These are phyloP conservation scores for Torulaspora indica DNA, from an alignment of 805 yeast genomes.

Conservation along the genomic window DNA sequence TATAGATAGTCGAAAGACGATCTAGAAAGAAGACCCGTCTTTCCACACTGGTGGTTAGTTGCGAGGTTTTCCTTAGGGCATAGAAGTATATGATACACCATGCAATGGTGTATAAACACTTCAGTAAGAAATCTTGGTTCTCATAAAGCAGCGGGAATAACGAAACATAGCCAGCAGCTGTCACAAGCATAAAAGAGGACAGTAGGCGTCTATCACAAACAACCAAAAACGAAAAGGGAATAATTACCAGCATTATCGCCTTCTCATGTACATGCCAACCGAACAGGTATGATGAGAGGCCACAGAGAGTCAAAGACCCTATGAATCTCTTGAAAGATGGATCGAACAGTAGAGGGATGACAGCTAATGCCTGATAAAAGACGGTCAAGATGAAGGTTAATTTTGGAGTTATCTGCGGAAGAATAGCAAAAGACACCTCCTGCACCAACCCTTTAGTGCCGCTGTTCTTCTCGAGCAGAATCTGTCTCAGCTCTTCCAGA, in stretches of 20 bases:
- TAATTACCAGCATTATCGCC: conserved; percentile 82
- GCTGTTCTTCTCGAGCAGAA: conserved; percentile 36
- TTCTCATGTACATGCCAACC: conserved; percentile 99
- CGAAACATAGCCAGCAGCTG: conserved; percentile 79
- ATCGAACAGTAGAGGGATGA: conserved; percentile 62
- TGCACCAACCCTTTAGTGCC: conserved; percentile 88
- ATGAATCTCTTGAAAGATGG: conserved; percentile 77
- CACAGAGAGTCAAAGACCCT: conserved; percentile 84
- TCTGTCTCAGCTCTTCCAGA: conserved; percentile 30
- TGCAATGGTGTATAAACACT: conserved; percentile 67
- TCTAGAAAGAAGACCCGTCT: conserved; percentile 63
- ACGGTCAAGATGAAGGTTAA: conserved; percentile 73
- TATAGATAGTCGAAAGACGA: conserved; percentile 61
- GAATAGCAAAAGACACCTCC: conserved; percentile 72
- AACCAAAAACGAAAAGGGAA: conserved; percentile 80
- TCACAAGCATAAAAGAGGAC: conserved; percentile 64
- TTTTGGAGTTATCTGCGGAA: conserved; percentile 77
- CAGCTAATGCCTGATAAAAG: conserved; percentile 77
- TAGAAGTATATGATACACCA: conserved; percentile 80
- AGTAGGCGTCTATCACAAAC: conserved; percentile 66
- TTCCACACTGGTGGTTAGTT: conserved; percentile 38
- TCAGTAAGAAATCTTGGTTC: conserved; percentile 73
- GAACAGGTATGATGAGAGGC: conserved; percentile 82
- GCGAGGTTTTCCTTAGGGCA: conserved; percentile 66
- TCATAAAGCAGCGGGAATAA: conserved; percentile 83